Conservation (phyloP, 305 asterid genomes). For the Solanum hybrid region DNA sequence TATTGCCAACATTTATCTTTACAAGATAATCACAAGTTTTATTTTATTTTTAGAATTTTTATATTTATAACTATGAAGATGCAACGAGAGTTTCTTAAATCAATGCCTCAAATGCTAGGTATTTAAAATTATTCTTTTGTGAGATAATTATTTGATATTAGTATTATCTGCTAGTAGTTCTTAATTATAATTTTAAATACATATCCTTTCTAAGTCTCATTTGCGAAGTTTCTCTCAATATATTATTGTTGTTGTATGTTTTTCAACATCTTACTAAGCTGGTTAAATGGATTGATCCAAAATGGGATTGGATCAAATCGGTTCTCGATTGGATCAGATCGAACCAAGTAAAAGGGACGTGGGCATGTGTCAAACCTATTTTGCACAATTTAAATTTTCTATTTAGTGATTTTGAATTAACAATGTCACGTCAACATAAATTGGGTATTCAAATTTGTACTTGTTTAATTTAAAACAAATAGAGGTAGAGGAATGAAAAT, state of each 20-base stretch:
- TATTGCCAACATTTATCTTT: not conserved
- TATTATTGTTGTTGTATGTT: too few relatives aligned
- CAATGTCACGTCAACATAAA: not conserved
- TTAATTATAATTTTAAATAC: too few relatives aligned
- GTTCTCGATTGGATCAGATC: not conserved
- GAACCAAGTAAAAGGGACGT: not conserved
- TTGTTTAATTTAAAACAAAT: not conserved
- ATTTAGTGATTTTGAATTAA: not conserved
- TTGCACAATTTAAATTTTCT: not conserved
- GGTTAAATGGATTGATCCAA: too few relatives aligned
- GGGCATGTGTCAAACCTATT: not conserved
- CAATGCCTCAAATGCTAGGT: not conserved
- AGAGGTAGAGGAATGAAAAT: not conserved
- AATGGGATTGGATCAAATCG: not conserved
- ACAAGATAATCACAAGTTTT: not conserved
- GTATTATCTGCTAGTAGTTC: not conserved
- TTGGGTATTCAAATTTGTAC: too few relatives aligned
- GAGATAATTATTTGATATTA: not conserved
- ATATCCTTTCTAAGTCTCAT: too few relatives aligned
- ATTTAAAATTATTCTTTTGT: not conserved
- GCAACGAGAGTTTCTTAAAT: not conserved
- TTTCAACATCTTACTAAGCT: not conserved
- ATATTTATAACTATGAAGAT: not conserved
- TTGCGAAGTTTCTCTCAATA: too few relatives aligned
- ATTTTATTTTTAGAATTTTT: too few relatives aligned